A percentile compares a stretch with the other conserved stretches of the same genome.
phyloP scores from a whole-genome alignment of 140 eudicot genomes.

The Stevia rebaudiana region DNA sequence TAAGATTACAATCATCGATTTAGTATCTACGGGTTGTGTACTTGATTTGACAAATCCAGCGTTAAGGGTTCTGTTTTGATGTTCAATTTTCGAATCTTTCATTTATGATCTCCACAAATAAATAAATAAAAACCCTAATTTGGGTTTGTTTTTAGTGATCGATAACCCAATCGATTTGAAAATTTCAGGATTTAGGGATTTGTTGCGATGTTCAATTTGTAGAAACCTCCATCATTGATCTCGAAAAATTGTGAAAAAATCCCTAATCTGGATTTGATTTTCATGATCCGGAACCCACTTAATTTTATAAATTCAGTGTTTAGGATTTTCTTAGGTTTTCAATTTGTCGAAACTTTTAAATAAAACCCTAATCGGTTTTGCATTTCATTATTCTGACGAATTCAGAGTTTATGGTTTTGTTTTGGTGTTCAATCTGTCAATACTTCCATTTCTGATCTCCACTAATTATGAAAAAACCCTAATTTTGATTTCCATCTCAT shows the following conservation, averaged over 20 bases:
- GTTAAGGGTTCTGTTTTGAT: not conserved
- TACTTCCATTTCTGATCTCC: not conserved
- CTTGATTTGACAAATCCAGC: not conserved
- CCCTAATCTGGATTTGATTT: not conserved
- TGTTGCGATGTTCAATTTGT: not conserved
- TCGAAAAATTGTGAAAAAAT: not conserved
- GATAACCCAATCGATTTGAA: not conserved
- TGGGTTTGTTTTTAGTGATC: not conserved
- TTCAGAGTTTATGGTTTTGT: too few relatives aligned
- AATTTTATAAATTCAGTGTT: not conserved
- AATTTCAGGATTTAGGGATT: not conserved
- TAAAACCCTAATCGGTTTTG: too few relatives aligned
- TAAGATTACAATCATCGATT: not conserved
- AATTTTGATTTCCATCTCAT: not conserved
- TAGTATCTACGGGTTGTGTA: not conserved
- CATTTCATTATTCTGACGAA: too few relatives aligned
- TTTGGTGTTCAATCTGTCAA: not conserved
- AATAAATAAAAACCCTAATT: not conserved
- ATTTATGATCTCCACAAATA: not conserved
- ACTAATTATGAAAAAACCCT: not conserved
- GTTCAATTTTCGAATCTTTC: not conserved
- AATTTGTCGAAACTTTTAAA: not conserved
- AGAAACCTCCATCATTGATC: not conserved
- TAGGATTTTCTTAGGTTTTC: not conserved
- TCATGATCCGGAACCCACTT: not conserved